A percentile compares a stretch with the other conserved stretches of the same genome.
Conservation (phyloP, 2,329 filamentous ascomycete species). For the Shiraia bambusicola region DNA sequence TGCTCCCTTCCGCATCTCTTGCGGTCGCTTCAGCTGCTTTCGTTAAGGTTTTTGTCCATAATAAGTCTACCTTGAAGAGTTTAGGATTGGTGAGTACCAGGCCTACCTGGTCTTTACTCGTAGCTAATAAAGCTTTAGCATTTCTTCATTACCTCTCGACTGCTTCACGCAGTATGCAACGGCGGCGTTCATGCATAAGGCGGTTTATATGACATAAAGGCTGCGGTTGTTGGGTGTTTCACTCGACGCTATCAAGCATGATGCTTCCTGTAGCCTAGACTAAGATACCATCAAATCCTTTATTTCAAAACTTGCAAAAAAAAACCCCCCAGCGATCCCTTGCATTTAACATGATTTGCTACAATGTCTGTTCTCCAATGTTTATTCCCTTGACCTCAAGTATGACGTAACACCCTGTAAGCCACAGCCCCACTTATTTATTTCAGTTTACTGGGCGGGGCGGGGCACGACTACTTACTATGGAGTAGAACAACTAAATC, state of each 20-base stretch:
- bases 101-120: fast-evolving
- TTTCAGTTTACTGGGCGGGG: slow-evolving; percentile 13
- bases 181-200: slow-evolving; percentile 2
- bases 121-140: not conserved
- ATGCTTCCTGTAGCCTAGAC: too few relatives aligned
- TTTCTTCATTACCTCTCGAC: slow-evolving; percentile 7
- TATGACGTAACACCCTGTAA: slow-evolving; percentile 13
- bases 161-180: slow-evolving; percentile 21
- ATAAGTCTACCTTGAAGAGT: slow-evolving; percentile 15
- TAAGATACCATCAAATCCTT: too few relatives aligned
- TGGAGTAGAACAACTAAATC: not conserved
- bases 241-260: not conserved
- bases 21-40: slow-evolving; percentile 57
- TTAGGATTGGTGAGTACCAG: slow-evolving; percentile 28
- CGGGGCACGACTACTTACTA: slow-evolving; percentile 7
- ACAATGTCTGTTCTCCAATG: not conserved
- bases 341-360: too few relatives aligned
- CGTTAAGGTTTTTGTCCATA: slow-evolving; percentile 39
- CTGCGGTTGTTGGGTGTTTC: not conserved
- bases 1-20: slow-evolving; percentile 54
- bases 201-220: slow-evolving; percentile 1
- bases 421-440: slow-evolving; percentile 10
- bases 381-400: not conserved
- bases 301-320: too few relatives aligned
- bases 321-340: too few relatives aligned